Conservation (phyloP, 768 basidiomycete species). For the Dentipellis sp. region DNA sequence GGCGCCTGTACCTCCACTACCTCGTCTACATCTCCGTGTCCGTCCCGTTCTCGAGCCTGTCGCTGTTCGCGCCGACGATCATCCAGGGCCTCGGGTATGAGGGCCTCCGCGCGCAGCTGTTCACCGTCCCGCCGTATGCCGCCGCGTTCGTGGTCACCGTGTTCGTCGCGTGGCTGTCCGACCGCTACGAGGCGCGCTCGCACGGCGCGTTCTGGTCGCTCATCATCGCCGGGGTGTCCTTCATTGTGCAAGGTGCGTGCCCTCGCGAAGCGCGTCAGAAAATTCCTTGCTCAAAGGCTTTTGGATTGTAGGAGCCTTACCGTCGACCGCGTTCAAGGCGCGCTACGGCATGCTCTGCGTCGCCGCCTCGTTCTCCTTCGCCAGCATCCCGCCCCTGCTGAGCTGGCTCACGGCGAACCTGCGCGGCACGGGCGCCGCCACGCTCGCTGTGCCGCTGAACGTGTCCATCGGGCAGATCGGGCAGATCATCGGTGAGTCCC, state of each 20-base stretch:
- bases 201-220: neutral
- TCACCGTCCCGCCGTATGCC: constrained; percentile 38
- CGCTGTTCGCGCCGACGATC: constrained; percentile 60
- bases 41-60: constrained; percentile 25
- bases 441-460: constrained; percentile 24
- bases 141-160: constrained; percentile 22
- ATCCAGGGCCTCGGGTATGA: constrained; percentile 47
- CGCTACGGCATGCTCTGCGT: constrained; percentile 26
- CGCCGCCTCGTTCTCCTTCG: constrained; percentile 24
- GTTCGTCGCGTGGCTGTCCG: constrained; percentile 16
- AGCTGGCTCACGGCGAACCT: constrained; percentile 29
- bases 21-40: constrained; percentile 20
- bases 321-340: constrained; percentile 16
- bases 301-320: constrained; percentile 15
- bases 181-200: constrained; percentile 14
- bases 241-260: neutral
- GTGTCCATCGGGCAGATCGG: constrained; percentile 27
- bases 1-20: constrained; percentile 25
- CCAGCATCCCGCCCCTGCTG: constrained; percentile 24
- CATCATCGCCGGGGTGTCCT: constrained; percentile 7
- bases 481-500: constrained; percentile 23
- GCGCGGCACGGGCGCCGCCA: constrained; percentile 20
- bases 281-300: neutral
- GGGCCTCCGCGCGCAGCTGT: constrained; percentile 41
- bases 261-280: neutral